Percentiles rank a stretch among this genome's conserved stretches.
phyloP scores from a whole-genome alignment of 73 alveolate species.

The Tetrahymena malaccensis region DNA sequence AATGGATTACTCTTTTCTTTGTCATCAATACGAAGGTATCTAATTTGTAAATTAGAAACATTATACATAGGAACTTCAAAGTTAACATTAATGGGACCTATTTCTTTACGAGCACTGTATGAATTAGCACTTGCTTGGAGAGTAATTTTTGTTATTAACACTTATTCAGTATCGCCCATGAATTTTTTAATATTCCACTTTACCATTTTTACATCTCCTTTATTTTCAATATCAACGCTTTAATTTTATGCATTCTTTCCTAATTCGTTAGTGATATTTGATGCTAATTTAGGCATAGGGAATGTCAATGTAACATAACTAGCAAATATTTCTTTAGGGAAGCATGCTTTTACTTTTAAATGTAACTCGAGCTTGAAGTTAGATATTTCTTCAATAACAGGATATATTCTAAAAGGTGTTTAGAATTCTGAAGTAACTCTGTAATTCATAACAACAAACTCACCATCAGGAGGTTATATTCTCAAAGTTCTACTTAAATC shows the following conservation, averaged over 20 bases:
- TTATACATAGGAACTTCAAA: slow-evolving; percentile 98
- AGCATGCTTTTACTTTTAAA: slow-evolving; percentile 75
- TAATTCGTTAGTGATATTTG: slow-evolving; percentile 61
- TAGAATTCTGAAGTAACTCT: slow-evolving; percentile 92
- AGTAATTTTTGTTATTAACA: slow-evolving; percentile 41
- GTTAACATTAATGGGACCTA: slow-evolving; percentile 94
- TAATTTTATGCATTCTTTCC: slow-evolving; percentile 47
- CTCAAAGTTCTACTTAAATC: slow-evolving; percentile 80
- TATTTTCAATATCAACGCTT: slow-evolving; percentile 63
- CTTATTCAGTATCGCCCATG: slow-evolving; percentile 84
- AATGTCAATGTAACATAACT: slow-evolving; percentile 56
- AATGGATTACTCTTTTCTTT: slow-evolving; percentile 39
- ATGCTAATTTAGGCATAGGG: slow-evolving; percentile 76
- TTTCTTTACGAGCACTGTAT: slow-evolving; percentile 64
- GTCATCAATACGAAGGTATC: slow-evolving; percentile 31
- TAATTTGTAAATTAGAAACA: slow-evolving; percentile 88
- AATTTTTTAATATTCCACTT: slow-evolving; percentile 89
- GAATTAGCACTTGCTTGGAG: slow-evolving; percentile 14
- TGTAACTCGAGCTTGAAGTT: slow-evolving; percentile 81
- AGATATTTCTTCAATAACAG: slow-evolving; percentile 57
- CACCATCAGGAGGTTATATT: slow-evolving; percentile 98
- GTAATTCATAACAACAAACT: slow-evolving; percentile 96
- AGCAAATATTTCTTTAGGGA: slow-evolving; percentile 65
- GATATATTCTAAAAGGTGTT: slow-evolving; percentile 93
- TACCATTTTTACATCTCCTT: slow-evolving; percentile 63